Evolutionary conservation across 805 yeast genomes (phyloP).

Genomic region (Cyberlindnera saturnus): DNA sequence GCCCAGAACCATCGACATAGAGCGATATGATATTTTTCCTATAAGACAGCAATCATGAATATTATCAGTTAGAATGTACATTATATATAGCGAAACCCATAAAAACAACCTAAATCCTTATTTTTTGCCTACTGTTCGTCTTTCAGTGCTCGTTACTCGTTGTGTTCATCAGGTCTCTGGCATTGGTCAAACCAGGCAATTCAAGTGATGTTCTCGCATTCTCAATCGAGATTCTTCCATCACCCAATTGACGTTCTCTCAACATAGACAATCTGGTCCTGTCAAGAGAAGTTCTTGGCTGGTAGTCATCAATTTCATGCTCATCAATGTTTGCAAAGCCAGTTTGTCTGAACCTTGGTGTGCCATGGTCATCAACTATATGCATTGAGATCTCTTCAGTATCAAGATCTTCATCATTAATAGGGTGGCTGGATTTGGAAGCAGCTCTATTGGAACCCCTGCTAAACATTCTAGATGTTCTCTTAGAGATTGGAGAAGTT

Average conservation of each 20-base stretch:
- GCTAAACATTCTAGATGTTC: conserved; percentile 35
- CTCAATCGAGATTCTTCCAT: conserved; percentile 32
- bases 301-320: conserved; percentile 2
- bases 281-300: conserved; percentile 32
- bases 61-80: too few relatives aligned
- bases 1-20: too few relatives aligned
- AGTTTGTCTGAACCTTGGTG: conserved; percentile 20
- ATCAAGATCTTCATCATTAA: conserved; percentile 23
- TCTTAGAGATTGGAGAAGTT: conserved; percentile 16
- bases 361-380: conserved; percentile 21
- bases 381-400: conserved; percentile 36
- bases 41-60: too few relatives aligned
- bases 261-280: conserved; percentile 32
- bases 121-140: neutral
- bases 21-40: too few relatives aligned
- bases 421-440: conserved; percentile 14
- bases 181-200: conserved; percentile 35
- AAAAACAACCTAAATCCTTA: neutral
- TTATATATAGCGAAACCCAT: too few relatives aligned
- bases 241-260: conserved; percentile 30
- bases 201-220: conserved; percentile 35
- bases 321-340: conserved; percentile 1
- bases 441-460: conserved; percentile 25
- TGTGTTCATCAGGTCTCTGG: conserved; percentile 27
- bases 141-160: conserved; percentile 5